Evolutionary conservation across 2,329 filamentous ascomycete genomes (phyloP), one percentile per base, ranked within the genome.

Genomic region (Ophiostoma fasciatum): DNA sequence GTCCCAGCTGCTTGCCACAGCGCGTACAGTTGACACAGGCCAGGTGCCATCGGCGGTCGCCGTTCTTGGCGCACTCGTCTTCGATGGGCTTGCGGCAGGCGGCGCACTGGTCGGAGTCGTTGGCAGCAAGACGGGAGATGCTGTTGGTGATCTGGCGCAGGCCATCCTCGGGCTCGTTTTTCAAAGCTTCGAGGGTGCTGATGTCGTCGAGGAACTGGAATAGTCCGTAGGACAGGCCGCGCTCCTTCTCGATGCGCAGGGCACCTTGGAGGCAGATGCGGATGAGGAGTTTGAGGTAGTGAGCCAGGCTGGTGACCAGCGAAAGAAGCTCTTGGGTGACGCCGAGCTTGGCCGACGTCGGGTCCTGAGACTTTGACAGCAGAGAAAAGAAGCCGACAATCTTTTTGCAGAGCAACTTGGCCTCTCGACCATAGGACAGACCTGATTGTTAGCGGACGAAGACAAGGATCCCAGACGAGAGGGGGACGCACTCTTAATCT

Each of bases 391-490:
- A 98, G 19, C 88, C 83, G 6, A 98, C 90, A 37, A 98, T 93
- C 59, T 98, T 98, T 60, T 98, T 98, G 66, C 90, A 98, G n/a
- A 98, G 72, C 34, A 98, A 68, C 59, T 98, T 98, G n/a, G 90
- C 82, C 62, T 98, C 90, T 49, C 90, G 77, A 14, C 82, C 81
- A 53, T 96, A 98, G 9, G 85, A 83, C 42, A 98, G 68, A 43
- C 82, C 85, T 82, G 53, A n/a, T 15, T 38, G 42, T 47, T 46
- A 51, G 39, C 46, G 33, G 30, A 11, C 7, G 10, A 7, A n/a
- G 17, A 27, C 9, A 29, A 11, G 5, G 13, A 23, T n/a, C 3
- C 5, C 15, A 33, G 13, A 14, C 28, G 11, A 33, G 13, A 14
- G 28, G 13, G 18, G n/a, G 6, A 27, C 22, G 6, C 64, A 85